Evolutionary conservation across 2,329 filamentous ascomycete species (phyloP).

Genomic region (Aureobasidium leucospermi): DNA sequence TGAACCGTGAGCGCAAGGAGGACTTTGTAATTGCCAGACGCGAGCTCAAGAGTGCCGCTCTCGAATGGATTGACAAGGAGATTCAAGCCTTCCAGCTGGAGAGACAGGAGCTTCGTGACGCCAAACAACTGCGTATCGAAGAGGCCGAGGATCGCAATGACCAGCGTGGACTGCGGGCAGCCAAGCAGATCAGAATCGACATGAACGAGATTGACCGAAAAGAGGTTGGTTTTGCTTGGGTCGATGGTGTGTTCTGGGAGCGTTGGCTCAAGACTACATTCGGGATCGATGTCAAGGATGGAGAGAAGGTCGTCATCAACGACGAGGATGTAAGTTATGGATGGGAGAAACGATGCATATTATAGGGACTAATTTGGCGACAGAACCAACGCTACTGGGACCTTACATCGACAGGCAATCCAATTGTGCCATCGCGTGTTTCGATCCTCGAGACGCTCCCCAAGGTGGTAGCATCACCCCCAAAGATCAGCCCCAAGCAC

Average conservation of each 20-base stretch:
- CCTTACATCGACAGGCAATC: conserved; percentile 76
- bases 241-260: conserved; percentile 95
- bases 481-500: conserved; percentile 67
- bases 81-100: conserved; percentile 86
- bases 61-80: conserved; percentile 98
- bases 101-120: conserved; percentile 83
- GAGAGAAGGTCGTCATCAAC: conserved; percentile 91
- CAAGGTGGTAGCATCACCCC: conserved; percentile 60
- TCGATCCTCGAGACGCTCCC: conserved; percentile 82
- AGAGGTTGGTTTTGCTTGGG: conserved; percentile 92
- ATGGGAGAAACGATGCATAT: conserved; percentile 20
- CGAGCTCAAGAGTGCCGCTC: conserved; percentile 90
- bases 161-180: conserved; percentile 73
- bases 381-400: conserved; percentile 96
- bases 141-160: conserved; percentile 92
- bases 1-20: conserved; percentile 71
- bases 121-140: conserved; percentile 91
- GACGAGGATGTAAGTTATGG: conserved; percentile 77
- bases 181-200: conserved; percentile 85
- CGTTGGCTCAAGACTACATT: conserved; percentile 94
- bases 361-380: not conserved
- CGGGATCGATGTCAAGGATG: conserved; percentile 75
- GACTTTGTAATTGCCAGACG: conserved; percentile 71
- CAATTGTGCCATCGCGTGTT: conserved; percentile 81
- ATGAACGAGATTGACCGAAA: conserved; percentile 83